Conservation (phyloP, 75 land plant genomes). For the Cupressus sempervirens region DNA sequence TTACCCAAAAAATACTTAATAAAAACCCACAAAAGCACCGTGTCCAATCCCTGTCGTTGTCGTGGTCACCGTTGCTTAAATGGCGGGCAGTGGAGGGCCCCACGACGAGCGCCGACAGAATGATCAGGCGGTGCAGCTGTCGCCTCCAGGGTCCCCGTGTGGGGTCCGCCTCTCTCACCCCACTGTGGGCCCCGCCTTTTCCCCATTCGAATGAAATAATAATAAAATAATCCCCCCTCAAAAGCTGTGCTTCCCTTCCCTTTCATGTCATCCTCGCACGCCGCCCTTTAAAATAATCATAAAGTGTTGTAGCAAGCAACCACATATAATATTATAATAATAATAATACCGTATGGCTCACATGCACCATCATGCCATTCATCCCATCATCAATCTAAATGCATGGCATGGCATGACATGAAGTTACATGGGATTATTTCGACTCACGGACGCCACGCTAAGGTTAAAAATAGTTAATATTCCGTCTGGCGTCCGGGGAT, state of each 20-base stretch:
- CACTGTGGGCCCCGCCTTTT: slow-evolving; percentile 1
- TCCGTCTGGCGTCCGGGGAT: background rate
- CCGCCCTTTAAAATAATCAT: slow-evolving; percentile 3
- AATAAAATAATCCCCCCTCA: background rate
- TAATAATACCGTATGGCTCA: background rate
- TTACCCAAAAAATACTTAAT: no score
- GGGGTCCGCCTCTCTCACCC: background rate
- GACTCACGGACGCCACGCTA: background rate
- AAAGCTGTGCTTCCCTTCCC: slow-evolving; percentile 10
- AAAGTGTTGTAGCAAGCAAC: background rate
- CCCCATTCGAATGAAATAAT: background rate
- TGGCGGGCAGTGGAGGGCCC: slow-evolving; percentile 6
- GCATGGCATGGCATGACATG: background rate
- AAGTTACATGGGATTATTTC: no score
- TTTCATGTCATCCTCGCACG: slow-evolving; percentile 14
- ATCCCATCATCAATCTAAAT: background rate
- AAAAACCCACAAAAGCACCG: background rate
- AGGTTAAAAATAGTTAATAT: background rate
- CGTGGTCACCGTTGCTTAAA: slow-evolving; percentile 8
- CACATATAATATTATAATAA: background rate
- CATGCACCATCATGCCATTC: background rate
- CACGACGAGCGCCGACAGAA: slow-evolving; percentile 10
- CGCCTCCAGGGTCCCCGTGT: slow-evolving; percentile 5
- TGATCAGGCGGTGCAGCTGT: slow-evolving; percentile 15
- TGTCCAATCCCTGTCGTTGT: background rate